Base-by-base conservation (phyloP, 148 eudicot genomes). In the Cornus kousa region DNA sequence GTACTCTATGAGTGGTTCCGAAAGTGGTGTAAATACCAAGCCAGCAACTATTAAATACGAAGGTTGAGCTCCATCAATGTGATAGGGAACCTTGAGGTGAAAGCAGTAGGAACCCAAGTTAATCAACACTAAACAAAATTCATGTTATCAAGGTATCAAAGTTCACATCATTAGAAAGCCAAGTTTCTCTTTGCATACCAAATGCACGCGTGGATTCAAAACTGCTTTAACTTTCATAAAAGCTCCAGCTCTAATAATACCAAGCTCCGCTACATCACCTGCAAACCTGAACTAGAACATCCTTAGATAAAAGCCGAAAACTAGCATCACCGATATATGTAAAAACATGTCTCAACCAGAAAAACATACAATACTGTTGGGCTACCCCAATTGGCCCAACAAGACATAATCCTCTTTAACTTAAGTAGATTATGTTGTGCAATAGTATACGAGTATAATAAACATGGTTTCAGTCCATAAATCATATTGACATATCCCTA, bases 1-100 rank as follows among this genome's bases (percentile, higher is more conserved):
- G n/a, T 93, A 95, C 98, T 89, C 98, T 75, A 95, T 91, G 35
- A 95, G 93, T 48, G 97, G 97, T 74, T 95, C 98, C 19, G 98
- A 93, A 50, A 95, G 92, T 68, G 97, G 98, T 40, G 97, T 93
- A 79, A 95, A 95, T 80, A 95, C 98, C 91, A 95, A 87, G 55
- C 98, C 98, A 83, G 97, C 96, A 82, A 93, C 93, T 78, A 95
- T 95, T 24, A 95, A 73, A 77, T 95, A 95, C 67, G 98, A 91
- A 83, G 98, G 97, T 79, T 89, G 97, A 74, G 89, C 98, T 62
- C 87, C 97, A 86, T 95, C 97, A 72, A 93, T 91, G 81, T 95
- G 94, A 89, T 88, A 95, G 4, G 98, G 98, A 75, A 95, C 98
- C 98, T 95, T 78, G 71, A 73, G 32, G 82, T 3, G 55, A 76